These are phyloP conservation scores for Penicillium alfredii DNA, from an alignment of 495 filamentous ascomycete genomes.

Conservation along the genomic window DNA sequence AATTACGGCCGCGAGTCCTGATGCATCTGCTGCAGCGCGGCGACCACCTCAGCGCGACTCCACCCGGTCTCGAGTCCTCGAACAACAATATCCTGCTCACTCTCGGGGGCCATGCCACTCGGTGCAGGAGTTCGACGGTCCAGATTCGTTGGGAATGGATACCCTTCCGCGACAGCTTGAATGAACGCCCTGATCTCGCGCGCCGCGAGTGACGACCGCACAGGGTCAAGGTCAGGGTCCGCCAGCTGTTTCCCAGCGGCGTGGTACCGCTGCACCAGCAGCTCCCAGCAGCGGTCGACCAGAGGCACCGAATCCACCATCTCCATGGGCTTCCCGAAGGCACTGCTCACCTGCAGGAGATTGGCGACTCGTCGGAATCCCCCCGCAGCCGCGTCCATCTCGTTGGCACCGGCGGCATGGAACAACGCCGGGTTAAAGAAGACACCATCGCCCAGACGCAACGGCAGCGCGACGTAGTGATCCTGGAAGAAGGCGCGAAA, in stretches of 20 bases:
- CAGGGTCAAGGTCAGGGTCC: slow-evolving; percentile 23
- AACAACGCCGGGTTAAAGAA: slow-evolving; percentile 55
- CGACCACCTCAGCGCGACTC: slow-evolving; percentile 28
- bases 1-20: slow-evolving; percentile 26
- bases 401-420: slow-evolving; percentile 51
- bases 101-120: slow-evolving; percentile 49
- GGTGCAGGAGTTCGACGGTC: slow-evolving; percentile 44
- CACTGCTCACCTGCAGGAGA: slow-evolving; percentile 48
- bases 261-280: slow-evolving; percentile 24
- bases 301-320: slow-evolving; percentile 41
- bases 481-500: slow-evolving; percentile 45
- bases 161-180: slow-evolving; percentile 45
- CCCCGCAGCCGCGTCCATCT: slow-evolving; percentile 16
- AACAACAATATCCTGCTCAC: slow-evolving; percentile 45
- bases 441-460: slow-evolving; percentile 45
- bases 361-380: slow-evolving; percentile 46
- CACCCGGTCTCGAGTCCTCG: slow-evolving; percentile 37
- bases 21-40: slow-evolving; percentile 31
- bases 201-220: background rate
- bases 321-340: slow-evolving; percentile 57
- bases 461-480: slow-evolving; percentile 40
- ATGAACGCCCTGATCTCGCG: slow-evolving; percentile 32
- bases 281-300: slow-evolving; percentile 37
- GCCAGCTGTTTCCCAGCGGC: slow-evolving; percentile 25
- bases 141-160: slow-evolving; percentile 53